phyloP scores from a whole-genome alignment of 352 stramenopile species.

The Nannochloropsis limnetica region DNA sequence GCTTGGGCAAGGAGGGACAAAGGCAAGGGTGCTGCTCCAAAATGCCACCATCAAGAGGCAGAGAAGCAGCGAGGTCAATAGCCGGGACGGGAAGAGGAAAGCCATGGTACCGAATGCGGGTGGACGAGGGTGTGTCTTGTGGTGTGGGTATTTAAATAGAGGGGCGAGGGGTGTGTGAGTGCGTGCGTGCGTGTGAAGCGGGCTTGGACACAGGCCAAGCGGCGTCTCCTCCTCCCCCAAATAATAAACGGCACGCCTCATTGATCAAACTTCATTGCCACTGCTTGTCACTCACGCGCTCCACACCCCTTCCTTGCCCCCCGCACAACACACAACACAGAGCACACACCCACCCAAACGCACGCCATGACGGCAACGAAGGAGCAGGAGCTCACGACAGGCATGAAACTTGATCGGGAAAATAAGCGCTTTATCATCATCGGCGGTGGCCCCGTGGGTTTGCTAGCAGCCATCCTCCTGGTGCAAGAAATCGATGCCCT shows the following conservation, averaged over 20 bases:
- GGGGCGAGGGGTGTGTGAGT: too few relatives aligned
- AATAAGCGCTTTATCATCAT: not conserved
- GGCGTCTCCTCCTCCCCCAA: too few relatives aligned
- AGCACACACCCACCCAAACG: not conserved
- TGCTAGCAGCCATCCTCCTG: not conserved
- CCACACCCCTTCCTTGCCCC: not conserved
- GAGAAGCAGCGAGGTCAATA: not conserved
- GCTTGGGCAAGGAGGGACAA: not conserved
- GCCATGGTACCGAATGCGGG: not conserved
- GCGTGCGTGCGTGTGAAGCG: too few relatives aligned
- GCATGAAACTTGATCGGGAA: not conserved
- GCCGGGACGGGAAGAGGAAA: not conserved
- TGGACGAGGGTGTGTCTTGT: not conserved
- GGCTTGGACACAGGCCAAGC: not conserved
- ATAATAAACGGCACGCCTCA: too few relatives aligned
- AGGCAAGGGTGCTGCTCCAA: not conserved
- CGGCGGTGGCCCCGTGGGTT: not conserved
- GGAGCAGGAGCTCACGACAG: not conserved
- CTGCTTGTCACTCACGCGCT: not conserved
- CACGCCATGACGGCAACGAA: not conserved
- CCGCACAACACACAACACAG: not conserved
- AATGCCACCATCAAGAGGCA: not conserved
- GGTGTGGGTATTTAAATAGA: too few relatives aligned
- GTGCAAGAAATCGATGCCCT: conserved; percentile 14
- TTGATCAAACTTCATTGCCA: not conserved